Evolutionary conservation across 176 grass and related monocot genomes (phyloP).

Genomic region (Tillandsia leiboldiana): DNA sequence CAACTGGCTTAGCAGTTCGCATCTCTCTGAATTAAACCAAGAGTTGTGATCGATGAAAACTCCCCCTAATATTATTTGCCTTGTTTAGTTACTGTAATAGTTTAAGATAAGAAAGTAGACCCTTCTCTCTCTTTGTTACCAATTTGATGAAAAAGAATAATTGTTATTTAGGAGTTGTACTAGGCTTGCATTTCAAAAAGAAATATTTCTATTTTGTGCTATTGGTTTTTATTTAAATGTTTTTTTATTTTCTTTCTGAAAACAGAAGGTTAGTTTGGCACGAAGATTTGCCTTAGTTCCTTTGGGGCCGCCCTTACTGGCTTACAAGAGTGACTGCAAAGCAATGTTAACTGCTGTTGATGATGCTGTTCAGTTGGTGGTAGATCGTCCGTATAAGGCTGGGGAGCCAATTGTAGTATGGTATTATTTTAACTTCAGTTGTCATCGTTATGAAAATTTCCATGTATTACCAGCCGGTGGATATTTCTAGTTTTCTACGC

Average conservation of each 20-base stretch:
- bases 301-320: slow-evolving; percentile 80
- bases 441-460: background rate
- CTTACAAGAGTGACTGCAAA: slow-evolving; percentile 99
- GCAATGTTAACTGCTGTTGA: slow-evolving; percentile 78
- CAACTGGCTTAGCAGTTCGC: too few relatives aligned
- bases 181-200: background rate
- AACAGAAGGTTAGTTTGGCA: slow-evolving; percentile 94
- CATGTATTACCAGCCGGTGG: background rate
- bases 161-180: too few relatives aligned
- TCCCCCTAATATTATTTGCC: too few relatives aligned
- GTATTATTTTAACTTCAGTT: slow-evolving; percentile 51
- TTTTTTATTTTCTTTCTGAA: slow-evolving; percentile 18
- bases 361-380: slow-evolving; percentile 76
- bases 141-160: too few relatives aligned
- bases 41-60: too few relatives aligned
- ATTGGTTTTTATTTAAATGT: background rate
- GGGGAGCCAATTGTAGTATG: slow-evolving; percentile 87
- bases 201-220: background rate
- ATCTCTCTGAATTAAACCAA: too few relatives aligned
- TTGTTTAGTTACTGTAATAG: too few relatives aligned
- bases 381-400: slow-evolving; percentile 73
- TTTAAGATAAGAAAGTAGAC: too few relatives aligned
- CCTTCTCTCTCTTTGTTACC: too few relatives aligned
- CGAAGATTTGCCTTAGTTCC: slow-evolving; percentile 93
- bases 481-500: background rate